These are phyloP conservation scores for Penicillium cinerascens DNA, from an alignment of 495 filamentous ascomycete species.

Conservation along the genomic window DNA sequence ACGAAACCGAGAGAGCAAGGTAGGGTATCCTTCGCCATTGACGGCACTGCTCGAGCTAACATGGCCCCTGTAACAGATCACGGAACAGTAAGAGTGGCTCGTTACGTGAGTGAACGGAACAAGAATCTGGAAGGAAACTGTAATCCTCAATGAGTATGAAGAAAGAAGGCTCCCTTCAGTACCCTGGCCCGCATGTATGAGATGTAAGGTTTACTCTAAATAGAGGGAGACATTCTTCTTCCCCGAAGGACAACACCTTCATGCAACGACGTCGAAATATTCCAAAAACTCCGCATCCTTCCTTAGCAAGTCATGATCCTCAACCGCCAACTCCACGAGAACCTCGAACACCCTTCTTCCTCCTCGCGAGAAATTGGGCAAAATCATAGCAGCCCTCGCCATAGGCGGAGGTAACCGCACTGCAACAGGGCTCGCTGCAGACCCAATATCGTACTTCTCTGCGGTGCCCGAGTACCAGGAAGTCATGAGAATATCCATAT, in stretches of 20 bases:
- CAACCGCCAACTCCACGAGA: conserved; percentile 13
- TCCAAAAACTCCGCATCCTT: conserved; percentile 20
- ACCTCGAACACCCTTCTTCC: conserved; percentile 16
- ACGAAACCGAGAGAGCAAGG: too few species aligned
- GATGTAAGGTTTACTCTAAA: too few species aligned
- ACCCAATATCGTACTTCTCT: conserved; percentile 23
- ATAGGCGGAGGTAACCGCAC: conserved; percentile 9
- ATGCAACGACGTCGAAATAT: conserved; percentile 17
- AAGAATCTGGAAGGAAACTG: too few species aligned
- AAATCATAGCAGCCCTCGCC: conserved; percentile 15
- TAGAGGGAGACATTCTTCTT: too few species aligned
- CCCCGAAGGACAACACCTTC: background rate
- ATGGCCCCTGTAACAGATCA: too few species aligned
- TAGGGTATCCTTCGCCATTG: too few species aligned
- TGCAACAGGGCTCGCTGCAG: conserved; percentile 8
- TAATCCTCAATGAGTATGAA: too few species aligned
- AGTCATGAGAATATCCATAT: conserved; percentile 27
- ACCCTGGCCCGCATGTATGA: too few species aligned
- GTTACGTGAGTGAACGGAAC: too few species aligned
- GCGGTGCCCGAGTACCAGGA: conserved; percentile 22
- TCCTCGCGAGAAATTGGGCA: conserved; percentile 19
- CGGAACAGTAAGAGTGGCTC: too few species aligned
- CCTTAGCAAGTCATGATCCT: conserved; percentile 16
- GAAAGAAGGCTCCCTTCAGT: too few species aligned
- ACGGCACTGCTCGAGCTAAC: too few species aligned